These are phyloP conservation scores for Macrocystidia cucumis DNA, from an alignment of 1,284 basidiomycete genomes.

Conservation along the genomic window DNA sequence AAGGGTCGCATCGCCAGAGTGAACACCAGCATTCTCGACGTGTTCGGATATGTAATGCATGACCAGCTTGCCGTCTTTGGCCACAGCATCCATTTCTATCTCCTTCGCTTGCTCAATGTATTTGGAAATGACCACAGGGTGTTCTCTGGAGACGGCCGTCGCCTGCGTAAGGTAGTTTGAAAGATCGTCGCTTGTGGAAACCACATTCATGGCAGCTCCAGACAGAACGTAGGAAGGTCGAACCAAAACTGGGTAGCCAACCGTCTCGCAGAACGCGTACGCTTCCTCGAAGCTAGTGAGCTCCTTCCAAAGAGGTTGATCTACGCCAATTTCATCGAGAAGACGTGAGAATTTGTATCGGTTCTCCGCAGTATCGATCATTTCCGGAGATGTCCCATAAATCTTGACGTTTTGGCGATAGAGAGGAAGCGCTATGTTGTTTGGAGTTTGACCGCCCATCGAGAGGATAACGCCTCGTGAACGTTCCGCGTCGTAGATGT, in stretches of 20 bases:
- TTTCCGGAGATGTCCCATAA: conserved; percentile 96
- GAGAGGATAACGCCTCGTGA: conserved; percentile 91
- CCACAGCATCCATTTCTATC: conserved; percentile 99
- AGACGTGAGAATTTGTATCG: conserved; percentile 99
- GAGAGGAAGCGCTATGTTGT: conserved; percentile 94
- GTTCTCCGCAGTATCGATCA: conserved; percentile 99
- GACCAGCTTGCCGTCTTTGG: conserved; percentile 94
- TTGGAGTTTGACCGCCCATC: conserved; percentile 98
- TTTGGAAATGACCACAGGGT: conserved; percentile 98
- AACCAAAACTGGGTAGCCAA: conserved; percentile 94
- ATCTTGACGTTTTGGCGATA: conserved; percentile 97
- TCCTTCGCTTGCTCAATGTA: conserved; percentile 99
- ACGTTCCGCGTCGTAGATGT: conserved; percentile 92
- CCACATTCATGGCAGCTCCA: conserved; percentile 99
- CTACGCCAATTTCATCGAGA: conserved; percentile 95
- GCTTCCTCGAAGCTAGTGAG: conserved; percentile 90
- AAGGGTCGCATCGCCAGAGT: conserved; percentile 96
- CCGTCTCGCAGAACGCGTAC: conserved; percentile 80
- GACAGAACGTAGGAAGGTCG: conserved; percentile 97
- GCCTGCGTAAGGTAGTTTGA: conserved; percentile 91
- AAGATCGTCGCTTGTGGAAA: conserved; percentile 88
- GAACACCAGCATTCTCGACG: conserved; percentile 97
- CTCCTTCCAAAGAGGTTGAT: conserved; percentile 98
- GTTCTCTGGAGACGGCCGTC: conserved; percentile 94
- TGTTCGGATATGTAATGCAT: conserved; percentile 99